phyloP scores from a whole-genome alignment of 257 asterid species.

The Plantago ovata region DNA sequence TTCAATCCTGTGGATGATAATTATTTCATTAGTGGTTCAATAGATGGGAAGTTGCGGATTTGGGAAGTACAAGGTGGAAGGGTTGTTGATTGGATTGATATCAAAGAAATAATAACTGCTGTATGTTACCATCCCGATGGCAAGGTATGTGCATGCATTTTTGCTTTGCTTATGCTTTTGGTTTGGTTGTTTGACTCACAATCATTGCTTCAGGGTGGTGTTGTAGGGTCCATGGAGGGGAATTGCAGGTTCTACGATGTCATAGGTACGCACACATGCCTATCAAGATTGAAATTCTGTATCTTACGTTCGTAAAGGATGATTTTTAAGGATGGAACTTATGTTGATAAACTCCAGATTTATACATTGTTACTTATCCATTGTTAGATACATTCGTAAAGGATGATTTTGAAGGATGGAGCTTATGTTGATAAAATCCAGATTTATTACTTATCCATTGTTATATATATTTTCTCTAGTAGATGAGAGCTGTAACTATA shows the following conservation, averaged over 20 bases:
- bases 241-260: slow-evolving; percentile 64
- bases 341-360: too few species aligned
- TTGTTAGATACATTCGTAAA: too few species aligned
- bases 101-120: slow-evolving; percentile 73
- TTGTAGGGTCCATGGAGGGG: slow-evolving; percentile 83
- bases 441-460: too few species aligned
- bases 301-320: slow-evolving; percentile 1
- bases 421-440: too few species aligned
- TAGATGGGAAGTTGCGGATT: slow-evolving; percentile 78
- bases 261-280: slow-evolving; percentile 38
- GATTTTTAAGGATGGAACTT: not conserved
- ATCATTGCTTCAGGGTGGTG: slow-evolving; percentile 59
- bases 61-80: slow-evolving; percentile 74
- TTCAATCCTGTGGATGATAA: slow-evolving; percentile 79
- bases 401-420: too few species aligned
- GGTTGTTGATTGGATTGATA: slow-evolving; percentile 79
- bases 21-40: slow-evolving; percentile 77
- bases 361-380: too few species aligned
- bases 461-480: too few species aligned
- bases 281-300: not conserved
- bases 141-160: slow-evolving; percentile 39
- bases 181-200: not conserved
- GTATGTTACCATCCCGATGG: slow-evolving; percentile 76
- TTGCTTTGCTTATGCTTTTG: slow-evolving; percentile 1
- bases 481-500: too few species aligned